These are phyloP conservation scores for Thalassiosira hispida DNA, from an alignment of 352 stramenopile genomes.

Conservation along the genomic window DNA sequence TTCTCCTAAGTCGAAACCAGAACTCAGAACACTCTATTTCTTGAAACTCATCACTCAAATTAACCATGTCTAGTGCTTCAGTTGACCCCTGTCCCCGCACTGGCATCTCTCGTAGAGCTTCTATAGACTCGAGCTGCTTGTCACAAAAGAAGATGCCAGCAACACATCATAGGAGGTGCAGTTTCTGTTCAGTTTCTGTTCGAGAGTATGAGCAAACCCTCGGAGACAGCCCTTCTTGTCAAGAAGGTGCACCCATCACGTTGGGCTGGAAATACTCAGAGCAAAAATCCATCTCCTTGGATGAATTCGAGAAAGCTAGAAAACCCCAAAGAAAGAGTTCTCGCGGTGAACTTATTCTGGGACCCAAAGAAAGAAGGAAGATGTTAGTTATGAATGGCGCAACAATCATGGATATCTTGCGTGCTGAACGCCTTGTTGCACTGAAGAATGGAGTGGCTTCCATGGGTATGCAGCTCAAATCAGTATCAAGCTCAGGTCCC, in stretches of 20 bases:
- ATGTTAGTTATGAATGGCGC: constrained; percentile 7
- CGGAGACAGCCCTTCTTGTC: constrained; percentile 67
- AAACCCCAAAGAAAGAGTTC: constrained; percentile 26
- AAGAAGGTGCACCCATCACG: constrained; percentile 62
- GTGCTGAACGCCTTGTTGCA: constrained; percentile 12
- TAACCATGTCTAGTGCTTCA: too few relatives aligned
- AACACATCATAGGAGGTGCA: constrained; percentile 5
- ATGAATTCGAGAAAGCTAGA: constrained; percentile 62
- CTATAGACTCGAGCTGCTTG: not conserved
- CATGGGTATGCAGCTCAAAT: too few relatives aligned
- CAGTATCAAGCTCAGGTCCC: not conserved
- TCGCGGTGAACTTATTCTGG: constrained; percentile 29
- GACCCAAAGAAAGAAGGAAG: constrained; percentile 18
- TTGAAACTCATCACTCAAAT: too few relatives aligned
- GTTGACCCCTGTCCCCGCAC: too few relatives aligned
- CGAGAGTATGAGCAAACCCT: constrained; percentile 66
- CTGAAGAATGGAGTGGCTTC: constrained; percentile 18
- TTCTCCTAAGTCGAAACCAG: too few relatives aligned
- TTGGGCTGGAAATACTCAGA: constrained; percentile 72
- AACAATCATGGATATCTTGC: constrained; percentile 18
- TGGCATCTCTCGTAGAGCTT: not conserved
- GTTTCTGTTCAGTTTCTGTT: constrained; percentile 59
- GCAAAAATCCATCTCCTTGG: constrained; percentile 39
- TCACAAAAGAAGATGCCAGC: not conserved
- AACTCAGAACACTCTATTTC: too few relatives aligned